Conservation (phyloP, 495 filamentous ascomycete genomes). For the Aspergillus wentii region DNA sequence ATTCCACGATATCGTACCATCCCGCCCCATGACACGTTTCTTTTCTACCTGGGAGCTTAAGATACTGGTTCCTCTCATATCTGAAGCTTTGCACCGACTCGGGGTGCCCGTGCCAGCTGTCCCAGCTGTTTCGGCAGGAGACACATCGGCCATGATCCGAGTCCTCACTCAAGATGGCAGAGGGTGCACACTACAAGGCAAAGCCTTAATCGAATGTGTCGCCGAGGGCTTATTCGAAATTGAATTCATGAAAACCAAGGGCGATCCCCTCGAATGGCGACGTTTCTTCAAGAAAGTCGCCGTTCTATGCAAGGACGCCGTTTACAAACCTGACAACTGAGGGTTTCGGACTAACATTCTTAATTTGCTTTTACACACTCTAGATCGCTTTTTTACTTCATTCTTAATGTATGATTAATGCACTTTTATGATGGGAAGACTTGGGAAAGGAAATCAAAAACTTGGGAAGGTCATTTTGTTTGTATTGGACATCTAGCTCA, state of each 20-base stretch:
- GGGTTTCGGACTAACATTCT: too few relatives aligned
- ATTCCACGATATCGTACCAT: constrained; percentile 84
- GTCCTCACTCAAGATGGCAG: constrained; percentile 75
- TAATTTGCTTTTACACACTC: constrained; percentile 1
- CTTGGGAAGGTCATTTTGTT: too few relatives aligned
- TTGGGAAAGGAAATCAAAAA: constrained; percentile 10
- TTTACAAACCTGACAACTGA: constrained; percentile 56
- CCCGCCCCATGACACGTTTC: constrained; percentile 83
- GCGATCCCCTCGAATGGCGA: constrained; percentile 95
- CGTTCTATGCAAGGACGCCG: constrained; percentile 75
- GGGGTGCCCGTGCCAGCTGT: constrained; percentile 66
- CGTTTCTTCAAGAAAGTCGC: constrained; percentile 94
- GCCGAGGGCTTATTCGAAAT: constrained; percentile 68
- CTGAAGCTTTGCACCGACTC: constrained; percentile 75
- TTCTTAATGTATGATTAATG: constrained; percentile 15
- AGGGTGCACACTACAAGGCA: constrained; percentile 75
- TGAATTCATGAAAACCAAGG: constrained; percentile 88
- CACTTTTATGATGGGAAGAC: constrained; percentile 5
- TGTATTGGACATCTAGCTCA: too few relatives aligned
- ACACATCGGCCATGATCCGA: constrained; percentile 56
- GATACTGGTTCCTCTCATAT: constrained; percentile 72
- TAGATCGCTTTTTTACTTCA: background rate
- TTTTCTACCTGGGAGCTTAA: constrained; percentile 76
- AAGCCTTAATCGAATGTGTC: constrained; percentile 74
- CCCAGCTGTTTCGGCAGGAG: constrained; percentile 32